These are phyloP conservation scores for Talaromyces nanjingensis DNA, from an alignment of 495 filamentous ascomycete genomes.

Conservation along the genomic window DNA sequence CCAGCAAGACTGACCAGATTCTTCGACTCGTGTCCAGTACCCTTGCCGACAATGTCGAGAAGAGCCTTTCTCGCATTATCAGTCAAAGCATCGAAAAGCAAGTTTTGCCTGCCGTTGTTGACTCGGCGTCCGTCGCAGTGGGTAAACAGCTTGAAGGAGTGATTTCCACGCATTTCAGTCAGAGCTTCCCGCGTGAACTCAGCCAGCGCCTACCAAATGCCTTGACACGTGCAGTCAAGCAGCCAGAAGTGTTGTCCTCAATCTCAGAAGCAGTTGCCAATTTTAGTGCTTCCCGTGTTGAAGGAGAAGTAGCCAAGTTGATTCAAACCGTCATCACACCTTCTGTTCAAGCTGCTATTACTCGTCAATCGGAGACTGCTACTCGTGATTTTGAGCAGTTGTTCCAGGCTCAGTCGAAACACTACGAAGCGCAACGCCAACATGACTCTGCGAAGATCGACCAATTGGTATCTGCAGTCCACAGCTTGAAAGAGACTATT, in stretches of 20 bases:
- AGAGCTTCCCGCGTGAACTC: slow-evolving; percentile 46
- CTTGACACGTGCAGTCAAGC: slow-evolving; percentile 50
- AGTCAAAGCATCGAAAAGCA: slow-evolving; percentile 55
- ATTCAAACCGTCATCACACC: slow-evolving; percentile 59
- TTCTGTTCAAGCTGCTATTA: slow-evolving; percentile 52
- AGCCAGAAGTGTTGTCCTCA: slow-evolving; percentile 58
- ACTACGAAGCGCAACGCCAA: slow-evolving; percentile 61
- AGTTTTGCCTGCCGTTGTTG: slow-evolving; percentile 53
- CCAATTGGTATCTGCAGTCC: slow-evolving; percentile 66
- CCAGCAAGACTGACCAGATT: slow-evolving; percentile 69
- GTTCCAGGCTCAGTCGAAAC: slow-evolving; percentile 52
- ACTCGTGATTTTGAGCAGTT: slow-evolving; percentile 59
- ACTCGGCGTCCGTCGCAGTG: slow-evolving; percentile 44
- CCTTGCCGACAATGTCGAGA: slow-evolving; percentile 83
- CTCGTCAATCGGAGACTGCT: slow-evolving; percentile 52
- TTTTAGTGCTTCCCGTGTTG: slow-evolving; percentile 58
- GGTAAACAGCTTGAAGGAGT: slow-evolving; percentile 54
- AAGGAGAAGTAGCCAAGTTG: slow-evolving; percentile 55
- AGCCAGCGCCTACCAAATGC: slow-evolving; percentile 47
- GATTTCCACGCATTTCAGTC: slow-evolving; percentile 41
- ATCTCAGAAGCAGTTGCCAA: slow-evolving; percentile 65
- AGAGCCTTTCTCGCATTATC: slow-evolving; percentile 65
- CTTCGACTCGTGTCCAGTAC: slow-evolving; percentile 82
- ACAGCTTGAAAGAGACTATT: slow-evolving; percentile 63
- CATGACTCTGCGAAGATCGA: slow-evolving; percentile 75